These are phyloP conservation scores for Aspergillus glaucus DNA, from an alignment of 2,329 filamentous ascomycete species.

Conservation along the genomic window DNA sequence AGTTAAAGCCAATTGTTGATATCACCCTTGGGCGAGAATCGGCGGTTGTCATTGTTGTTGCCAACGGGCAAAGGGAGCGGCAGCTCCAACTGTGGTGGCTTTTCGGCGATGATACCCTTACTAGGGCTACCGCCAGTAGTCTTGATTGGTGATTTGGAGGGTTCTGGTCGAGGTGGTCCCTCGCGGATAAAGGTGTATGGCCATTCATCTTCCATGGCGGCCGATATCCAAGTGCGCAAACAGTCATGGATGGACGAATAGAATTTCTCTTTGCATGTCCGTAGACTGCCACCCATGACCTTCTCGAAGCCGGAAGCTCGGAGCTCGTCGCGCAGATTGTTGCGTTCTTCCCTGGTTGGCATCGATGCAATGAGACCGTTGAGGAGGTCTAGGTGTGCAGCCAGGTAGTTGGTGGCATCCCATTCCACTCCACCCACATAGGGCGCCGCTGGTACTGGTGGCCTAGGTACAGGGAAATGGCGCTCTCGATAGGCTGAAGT, in stretches of 20 bases:
- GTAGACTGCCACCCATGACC: constrained; percentile 73
- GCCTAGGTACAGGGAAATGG: constrained; percentile 77
- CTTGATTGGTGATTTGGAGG: constrained; percentile 45
- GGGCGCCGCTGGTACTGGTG: constrained; percentile 86
- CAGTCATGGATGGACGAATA: constrained; percentile 88
- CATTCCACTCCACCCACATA: constrained; percentile 97
- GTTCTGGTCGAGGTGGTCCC: constrained; percentile 37
- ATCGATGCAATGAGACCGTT: constrained; percentile 85
- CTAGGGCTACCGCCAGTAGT: constrained; percentile 30
- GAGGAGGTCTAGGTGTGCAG: constrained; percentile 83
- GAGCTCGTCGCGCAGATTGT: constrained; percentile 69
- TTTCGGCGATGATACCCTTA: constrained; percentile 43
- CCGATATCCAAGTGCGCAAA: constrained; percentile 82
- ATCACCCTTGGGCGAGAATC: constrained; percentile 16
- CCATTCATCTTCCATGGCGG: constrained; percentile 83
- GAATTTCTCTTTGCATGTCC: constrained; percentile 96
- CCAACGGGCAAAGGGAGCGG: constrained; percentile 27
- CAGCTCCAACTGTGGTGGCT: constrained; percentile 55
- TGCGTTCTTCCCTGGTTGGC: constrained; percentile 63
- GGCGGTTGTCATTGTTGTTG: constrained; percentile 2
- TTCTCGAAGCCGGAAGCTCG: constrained; percentile 85
- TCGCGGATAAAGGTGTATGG: constrained; percentile 68
- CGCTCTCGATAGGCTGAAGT: constrained; percentile 41
- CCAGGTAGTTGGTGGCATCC: constrained; percentile 96
- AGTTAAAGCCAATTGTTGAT: constrained; percentile 33